Percentiles rank a stretch among this genome's conserved stretches.
phyloP scores from a whole-genome alignment of 2,329 filamentous ascomycete genomes.

The Xylariaceae sp. region DNA sequence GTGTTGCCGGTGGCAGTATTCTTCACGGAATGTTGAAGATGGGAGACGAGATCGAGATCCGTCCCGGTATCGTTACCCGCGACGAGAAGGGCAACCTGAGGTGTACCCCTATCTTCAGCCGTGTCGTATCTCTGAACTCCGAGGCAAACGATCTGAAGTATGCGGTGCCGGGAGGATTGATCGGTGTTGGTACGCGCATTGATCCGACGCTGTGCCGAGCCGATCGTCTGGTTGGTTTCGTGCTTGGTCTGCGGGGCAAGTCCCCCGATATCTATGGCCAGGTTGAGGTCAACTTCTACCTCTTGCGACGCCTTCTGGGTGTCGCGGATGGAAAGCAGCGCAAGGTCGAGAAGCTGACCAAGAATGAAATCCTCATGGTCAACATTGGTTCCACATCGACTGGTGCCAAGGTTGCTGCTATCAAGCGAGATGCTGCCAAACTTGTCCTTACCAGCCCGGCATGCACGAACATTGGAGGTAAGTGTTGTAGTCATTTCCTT shows the following conservation, averaged over 20 bases:
- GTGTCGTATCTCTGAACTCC: conserved; percentile 91
- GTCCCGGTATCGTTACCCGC: conserved; percentile 95
- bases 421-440: conserved; percentile 97
- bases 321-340: conserved; percentile 98
- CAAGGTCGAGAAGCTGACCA: conserved; percentile 95
- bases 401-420: conserved; percentile 92
- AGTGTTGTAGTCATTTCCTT: not conserved
- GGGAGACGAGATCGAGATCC: conserved; percentile 96
- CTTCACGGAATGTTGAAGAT: conserved; percentile 95
- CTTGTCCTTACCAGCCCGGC: conserved; percentile 87
- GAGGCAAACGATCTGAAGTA: conserved; percentile 99
- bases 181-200: conserved; percentile 95
- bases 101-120: conserved; percentile 95
- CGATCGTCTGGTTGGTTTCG: conserved; percentile 97
- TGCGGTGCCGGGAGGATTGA: conserved; percentile 92
- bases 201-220: conserved; percentile 97
- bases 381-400: conserved; percentile 98
- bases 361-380: conserved; percentile 99
- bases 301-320: conserved; percentile 87
- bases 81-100: conserved; percentile 90
- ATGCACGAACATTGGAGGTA: conserved; percentile 80
- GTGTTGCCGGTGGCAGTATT: conserved; percentile 96
- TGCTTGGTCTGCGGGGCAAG: conserved; percentile 87
- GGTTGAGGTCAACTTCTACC: conserved; percentile 99
- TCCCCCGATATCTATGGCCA: conserved; percentile 97